These are phyloP conservation scores for Thermothelomyces thermophilus DNA, from an alignment of 2,329 filamentous ascomycete species.

Conservation along the genomic window DNA sequence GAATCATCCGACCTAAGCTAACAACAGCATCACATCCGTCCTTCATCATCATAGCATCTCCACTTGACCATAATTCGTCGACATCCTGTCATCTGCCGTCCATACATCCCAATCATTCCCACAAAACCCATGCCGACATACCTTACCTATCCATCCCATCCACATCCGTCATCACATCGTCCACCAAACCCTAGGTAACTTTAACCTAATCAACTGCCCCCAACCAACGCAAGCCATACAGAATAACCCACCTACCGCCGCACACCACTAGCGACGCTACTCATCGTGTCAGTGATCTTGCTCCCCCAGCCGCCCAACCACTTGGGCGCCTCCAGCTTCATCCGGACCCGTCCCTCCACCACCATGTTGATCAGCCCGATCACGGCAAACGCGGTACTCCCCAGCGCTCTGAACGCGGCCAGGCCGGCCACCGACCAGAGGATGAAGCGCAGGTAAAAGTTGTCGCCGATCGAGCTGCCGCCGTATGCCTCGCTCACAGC, in stretches of 20 bases:
- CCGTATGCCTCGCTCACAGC: constrained; percentile 80
- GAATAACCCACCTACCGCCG: constrained; percentile 10
- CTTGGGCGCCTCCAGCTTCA: constrained; percentile 49
- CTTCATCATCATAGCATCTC: neutral
- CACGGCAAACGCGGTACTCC: constrained; percentile 72
- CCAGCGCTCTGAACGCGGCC: constrained; percentile 81
- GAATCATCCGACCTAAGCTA: neutral
- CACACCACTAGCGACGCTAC: constrained; percentile 22
- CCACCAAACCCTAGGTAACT: too few relatives aligned
- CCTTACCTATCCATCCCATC: neutral
- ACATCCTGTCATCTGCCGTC: constrained; percentile 5
- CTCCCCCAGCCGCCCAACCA: constrained; percentile 34
- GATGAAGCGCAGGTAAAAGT: constrained; percentile 88
- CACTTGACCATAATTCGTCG: neutral
- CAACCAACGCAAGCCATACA: neutral
- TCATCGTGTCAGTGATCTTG: constrained; percentile 21
- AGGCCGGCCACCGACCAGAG: constrained; percentile 84
- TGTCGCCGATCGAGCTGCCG: constrained; percentile 62
- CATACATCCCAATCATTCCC: neutral
- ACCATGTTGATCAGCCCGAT: constrained; percentile 78
- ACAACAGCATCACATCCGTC: neutral
- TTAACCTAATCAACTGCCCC: neutral
- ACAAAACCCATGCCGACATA: neutral
- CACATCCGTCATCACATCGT: neutral
- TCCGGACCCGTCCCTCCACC: constrained; percentile 72